Conservation (phyloP, 805 yeast species). For the Saccharomycopsis lassenensis region DNA sequence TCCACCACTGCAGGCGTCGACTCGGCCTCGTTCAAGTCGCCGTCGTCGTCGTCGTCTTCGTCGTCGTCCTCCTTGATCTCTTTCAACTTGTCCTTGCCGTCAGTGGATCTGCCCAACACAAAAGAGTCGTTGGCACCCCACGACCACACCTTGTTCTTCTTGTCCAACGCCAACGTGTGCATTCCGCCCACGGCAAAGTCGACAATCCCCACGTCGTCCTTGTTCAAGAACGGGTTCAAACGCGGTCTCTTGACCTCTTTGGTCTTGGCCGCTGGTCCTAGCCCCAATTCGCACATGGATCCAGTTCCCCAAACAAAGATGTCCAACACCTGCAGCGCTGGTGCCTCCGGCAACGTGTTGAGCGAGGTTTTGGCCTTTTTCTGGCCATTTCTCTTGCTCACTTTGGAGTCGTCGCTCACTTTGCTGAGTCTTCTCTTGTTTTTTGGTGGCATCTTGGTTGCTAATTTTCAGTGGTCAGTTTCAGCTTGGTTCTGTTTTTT, state of each 20-base stretch:
- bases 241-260: conserved; percentile 96
- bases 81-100: conserved; percentile 53
- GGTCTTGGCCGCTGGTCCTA: conserved; percentile 89
- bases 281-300: conserved; percentile 92
- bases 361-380: conserved; percentile 22
- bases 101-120: conserved; percentile 81
- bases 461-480: too few species aligned
- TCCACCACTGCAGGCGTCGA: conserved; percentile 80
- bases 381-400: too few species aligned
- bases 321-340: conserved; percentile 47
- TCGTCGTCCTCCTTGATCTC: conserved; percentile 51
- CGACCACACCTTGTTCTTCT: conserved; percentile 76
- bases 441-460: too few species aligned
- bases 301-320: conserved; percentile 95
- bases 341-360: conserved; percentile 55
- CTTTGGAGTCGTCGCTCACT: too few species aligned
- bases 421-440: too few species aligned
- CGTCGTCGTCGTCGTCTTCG: conserved; percentile 53
- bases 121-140: conserved; percentile 97
- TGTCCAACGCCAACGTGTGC: conserved; percentile 79
- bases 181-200: conserved; percentile 94
- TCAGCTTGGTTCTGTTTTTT: too few species aligned
- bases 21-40: conserved; percentile 79
- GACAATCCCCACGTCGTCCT: conserved; percentile 59
- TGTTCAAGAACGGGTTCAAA: conserved; percentile 62